Base-by-base conservation (phyloP, 208 protist genomes). In the Trypanosoma lewisi region DNA sequence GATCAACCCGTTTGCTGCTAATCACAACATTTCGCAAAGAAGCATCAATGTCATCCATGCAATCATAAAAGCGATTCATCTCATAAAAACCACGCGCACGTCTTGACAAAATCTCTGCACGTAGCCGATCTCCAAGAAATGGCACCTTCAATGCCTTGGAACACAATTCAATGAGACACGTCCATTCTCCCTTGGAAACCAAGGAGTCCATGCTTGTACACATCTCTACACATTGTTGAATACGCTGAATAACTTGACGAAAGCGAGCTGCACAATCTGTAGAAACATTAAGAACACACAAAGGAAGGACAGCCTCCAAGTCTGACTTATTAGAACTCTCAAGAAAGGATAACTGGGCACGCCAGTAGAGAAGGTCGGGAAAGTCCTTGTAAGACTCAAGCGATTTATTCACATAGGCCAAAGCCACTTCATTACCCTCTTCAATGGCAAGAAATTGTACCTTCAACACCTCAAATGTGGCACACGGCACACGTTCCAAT, bases 31-130 rank as follows among this genome's bases (percentile, higher is more conserved):
- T 75, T 54, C 58, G 64, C 9, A 85, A 30, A 28, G 81, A 78
- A 25, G 69, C 63, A 17, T 73, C 64, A 14, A 73, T 63, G 53
- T 88, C 85, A 63, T 91, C 79, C 9, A 88, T 66, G 31, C 74
- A 76, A 4, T 71, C 73, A 67, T 91, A 91, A 67, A 73, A 76
- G 30, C 31, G 52, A 6, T 55, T 63, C 12, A 67, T 33, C 62
- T 82, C 49, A 48, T 61, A 75, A 51, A 70, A 73, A 0, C 71
- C 78, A 4, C 19, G 60, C 2, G 85, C 85, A 5, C 85, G 85
- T 9, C 56, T 54, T 21, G 58, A 16, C 28, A 67, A 37, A 41
- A 73, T n/a, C 16, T 28, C 33, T 4, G 60, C 45, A 67, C 67
- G 67, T 37, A 73, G 30, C 17, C 54, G 36, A 31, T 73, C 67